Conservation (phyloP, 2,329 filamentous ascomycete genomes). For the Periconia macrospinosa region DNA sequence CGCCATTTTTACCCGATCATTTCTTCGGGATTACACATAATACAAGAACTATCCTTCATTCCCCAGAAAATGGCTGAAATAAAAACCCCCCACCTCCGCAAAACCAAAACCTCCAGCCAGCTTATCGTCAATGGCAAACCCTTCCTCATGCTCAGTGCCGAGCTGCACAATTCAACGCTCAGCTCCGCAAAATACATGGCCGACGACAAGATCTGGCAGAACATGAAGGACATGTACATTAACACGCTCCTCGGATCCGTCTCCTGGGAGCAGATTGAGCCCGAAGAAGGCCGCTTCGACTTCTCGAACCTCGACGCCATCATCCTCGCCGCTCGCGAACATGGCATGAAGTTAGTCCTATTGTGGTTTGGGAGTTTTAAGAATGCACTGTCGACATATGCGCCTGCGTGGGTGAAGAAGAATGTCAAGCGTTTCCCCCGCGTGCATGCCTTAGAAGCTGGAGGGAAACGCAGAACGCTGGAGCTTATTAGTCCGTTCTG, state of each 20-base stretch:
- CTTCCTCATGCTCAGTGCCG: constrained; percentile 49
- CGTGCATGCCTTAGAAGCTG: constrained; percentile 23
- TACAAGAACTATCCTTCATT: no score
- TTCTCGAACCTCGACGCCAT: constrained; percentile 48
- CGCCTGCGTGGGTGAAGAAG: constrained; percentile 30
- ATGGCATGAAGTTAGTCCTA: constrained; percentile 46
- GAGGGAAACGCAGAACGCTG: constrained; percentile 15
- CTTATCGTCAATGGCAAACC: constrained; percentile 50
- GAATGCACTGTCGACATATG: constrained; percentile 42
- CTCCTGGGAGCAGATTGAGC: constrained; percentile 53
- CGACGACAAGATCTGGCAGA: constrained; percentile 44
- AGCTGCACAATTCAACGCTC: constrained; percentile 54
- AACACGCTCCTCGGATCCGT: constrained; percentile 52
- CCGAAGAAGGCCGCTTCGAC: constrained; percentile 47
- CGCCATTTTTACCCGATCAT: no score
- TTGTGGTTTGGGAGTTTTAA: constrained; percentile 55
- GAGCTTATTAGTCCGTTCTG: constrained; percentile 38
- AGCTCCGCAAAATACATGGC: constrained; percentile 50
- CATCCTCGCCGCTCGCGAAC: constrained; percentile 41
- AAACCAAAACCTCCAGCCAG: constrained; percentile 30
- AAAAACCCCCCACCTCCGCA: constrained; percentile 10
- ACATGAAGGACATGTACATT: constrained; percentile 45
- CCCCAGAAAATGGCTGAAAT: neutral
- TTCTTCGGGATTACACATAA: no score
- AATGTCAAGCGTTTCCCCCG: constrained; percentile 37